phyloP scores from a whole-genome alignment of 495 filamentous ascomycete genomes.

The Hyaloscypha hepaticicola region DNA sequence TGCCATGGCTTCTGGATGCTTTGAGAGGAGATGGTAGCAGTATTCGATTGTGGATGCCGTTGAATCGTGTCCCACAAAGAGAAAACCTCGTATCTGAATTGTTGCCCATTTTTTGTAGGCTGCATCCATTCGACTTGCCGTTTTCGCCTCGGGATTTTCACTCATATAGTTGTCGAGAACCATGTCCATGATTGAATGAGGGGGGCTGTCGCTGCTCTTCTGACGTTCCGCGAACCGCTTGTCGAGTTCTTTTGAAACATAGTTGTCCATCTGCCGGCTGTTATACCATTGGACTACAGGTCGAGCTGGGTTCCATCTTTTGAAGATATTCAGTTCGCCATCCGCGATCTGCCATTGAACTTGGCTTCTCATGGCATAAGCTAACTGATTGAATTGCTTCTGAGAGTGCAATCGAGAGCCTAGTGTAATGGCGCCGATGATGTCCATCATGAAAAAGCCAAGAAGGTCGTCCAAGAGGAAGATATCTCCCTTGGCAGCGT shows the following conservation, averaged over 20 bases:
- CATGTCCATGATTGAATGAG: constrained; percentile 36
- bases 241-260: constrained; percentile 37
- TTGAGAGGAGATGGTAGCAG: constrained; percentile 34
- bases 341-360: constrained; percentile 14
- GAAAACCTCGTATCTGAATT: constrained; percentile 35
- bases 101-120: constrained; percentile 32
- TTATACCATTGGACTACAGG: constrained; percentile 34
- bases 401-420: constrained; percentile 4
- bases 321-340: constrained; percentile 33
- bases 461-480: constrained; percentile 51
- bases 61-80: constrained; percentile 28
- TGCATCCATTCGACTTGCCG: constrained; percentile 21
- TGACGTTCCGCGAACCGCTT: constrained; percentile 31
- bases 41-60: constrained; percentile 21
- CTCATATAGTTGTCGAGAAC: constrained; percentile 36
- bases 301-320: constrained; percentile 17
- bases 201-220: constrained; percentile 3
- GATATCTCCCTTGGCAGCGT: constrained; percentile 31
- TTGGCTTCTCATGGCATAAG: constrained; percentile 34
- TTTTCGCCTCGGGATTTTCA: constrained; percentile 6
- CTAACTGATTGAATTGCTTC: constrained; percentile 25
- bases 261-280: constrained; percentile 34
- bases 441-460: constrained; percentile 69
- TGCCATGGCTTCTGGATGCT: constrained; percentile 29
- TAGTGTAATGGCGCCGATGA: constrained; percentile 40